Conservation (phyloP, 1,284 basidiomycete genomes). For the Sparassis latifolia region DNA sequence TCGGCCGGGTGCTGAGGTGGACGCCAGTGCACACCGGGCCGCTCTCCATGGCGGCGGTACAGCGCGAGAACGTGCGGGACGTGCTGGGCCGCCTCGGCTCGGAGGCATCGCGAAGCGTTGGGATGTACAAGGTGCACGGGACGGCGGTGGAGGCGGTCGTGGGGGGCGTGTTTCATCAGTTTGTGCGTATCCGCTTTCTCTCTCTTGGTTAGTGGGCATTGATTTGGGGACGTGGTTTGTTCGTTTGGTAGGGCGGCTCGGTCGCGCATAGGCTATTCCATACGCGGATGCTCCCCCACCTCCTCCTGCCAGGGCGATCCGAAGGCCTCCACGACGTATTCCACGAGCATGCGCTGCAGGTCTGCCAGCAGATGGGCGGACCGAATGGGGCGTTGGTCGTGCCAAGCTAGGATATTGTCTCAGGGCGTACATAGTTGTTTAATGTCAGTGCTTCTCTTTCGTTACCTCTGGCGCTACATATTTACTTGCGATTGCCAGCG, state of each 20-base stretch:
- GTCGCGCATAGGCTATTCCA: conserved; percentile 63
- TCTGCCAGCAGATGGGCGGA: conserved; percentile 45
- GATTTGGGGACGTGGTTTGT: not conserved
- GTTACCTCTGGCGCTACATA: no score
- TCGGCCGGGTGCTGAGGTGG: conserved; percentile 67
- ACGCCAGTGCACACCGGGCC: conserved; percentile 34
- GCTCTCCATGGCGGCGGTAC: conserved; percentile 13
- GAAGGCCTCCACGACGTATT: conserved; percentile 48
- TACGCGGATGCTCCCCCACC: conserved; percentile 53
- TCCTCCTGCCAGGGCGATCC: conserved; percentile 36
- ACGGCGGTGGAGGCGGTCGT: conserved; percentile 70
- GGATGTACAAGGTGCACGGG: conserved; percentile 72
- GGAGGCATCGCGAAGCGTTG: conserved; percentile 41
- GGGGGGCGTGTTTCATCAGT: conserved; percentile 73
- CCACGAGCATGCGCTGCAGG: conserved; percentile 38
- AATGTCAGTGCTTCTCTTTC: not conserved
- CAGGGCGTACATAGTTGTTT: not conserved
- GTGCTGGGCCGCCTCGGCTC: conserved; percentile 20
- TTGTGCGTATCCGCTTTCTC: conserved; percentile 43
- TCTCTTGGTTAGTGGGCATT: not conserved
- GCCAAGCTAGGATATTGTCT: not conserved
- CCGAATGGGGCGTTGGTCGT: conserved; percentile 8
- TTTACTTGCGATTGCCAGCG: no score
- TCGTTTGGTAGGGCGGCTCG: conserved; percentile 43
- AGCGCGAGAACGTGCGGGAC: conserved; percentile 11